phyloP scores from a whole-genome alignment of 106 monocot species.

The Iris macrosiphon region DNA sequence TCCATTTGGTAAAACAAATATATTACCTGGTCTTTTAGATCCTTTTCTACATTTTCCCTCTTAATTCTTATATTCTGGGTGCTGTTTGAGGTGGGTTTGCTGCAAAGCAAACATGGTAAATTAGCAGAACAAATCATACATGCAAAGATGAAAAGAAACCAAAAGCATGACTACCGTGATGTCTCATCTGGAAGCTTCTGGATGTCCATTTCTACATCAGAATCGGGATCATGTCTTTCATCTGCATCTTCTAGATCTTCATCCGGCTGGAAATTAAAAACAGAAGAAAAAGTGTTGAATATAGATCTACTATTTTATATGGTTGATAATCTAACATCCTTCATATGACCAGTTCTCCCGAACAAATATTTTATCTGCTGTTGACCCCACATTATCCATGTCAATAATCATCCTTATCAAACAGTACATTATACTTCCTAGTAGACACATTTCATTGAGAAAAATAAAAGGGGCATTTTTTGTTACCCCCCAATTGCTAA shows the following conservation, averaged over 20 bases:
- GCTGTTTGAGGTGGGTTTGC: slow-evolving; percentile 9
- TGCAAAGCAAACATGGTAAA: slow-evolving; percentile 1
- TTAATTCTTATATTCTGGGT: slow-evolving; percentile 18
- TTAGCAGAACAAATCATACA: slow-evolving; percentile 1
- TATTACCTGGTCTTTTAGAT: slow-evolving; percentile 18
- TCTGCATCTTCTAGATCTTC: slow-evolving; percentile 55
- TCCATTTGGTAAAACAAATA: too few relatives aligned
- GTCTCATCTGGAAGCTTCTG: slow-evolving; percentile 26
- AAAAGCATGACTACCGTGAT: slow-evolving; percentile 27
- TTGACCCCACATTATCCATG: too few relatives aligned
- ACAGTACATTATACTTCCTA: too few relatives aligned
- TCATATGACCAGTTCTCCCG: too few relatives aligned
- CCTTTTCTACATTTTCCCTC: slow-evolving; percentile 13
- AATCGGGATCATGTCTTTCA: slow-evolving; percentile 51
- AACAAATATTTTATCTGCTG: too few relatives aligned
- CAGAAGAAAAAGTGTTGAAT: neutral
- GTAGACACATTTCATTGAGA: too few relatives aligned
- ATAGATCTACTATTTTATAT: too few relatives aligned
- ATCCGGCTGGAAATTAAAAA: slow-evolving; percentile 30
- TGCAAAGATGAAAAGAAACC: neutral
- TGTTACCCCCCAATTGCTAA: too few relatives aligned
- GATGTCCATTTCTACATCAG: slow-evolving; percentile 40
- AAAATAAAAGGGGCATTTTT: too few relatives aligned
- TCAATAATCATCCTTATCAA: too few relatives aligned
- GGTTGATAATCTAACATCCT: too few relatives aligned